Percentiles rank a stretch among this genome's conserved stretches.
Evolutionary conservation across 768 basidiomycete species (phyloP).

Genomic region (Lactarius pseudohatsudake): DNA sequence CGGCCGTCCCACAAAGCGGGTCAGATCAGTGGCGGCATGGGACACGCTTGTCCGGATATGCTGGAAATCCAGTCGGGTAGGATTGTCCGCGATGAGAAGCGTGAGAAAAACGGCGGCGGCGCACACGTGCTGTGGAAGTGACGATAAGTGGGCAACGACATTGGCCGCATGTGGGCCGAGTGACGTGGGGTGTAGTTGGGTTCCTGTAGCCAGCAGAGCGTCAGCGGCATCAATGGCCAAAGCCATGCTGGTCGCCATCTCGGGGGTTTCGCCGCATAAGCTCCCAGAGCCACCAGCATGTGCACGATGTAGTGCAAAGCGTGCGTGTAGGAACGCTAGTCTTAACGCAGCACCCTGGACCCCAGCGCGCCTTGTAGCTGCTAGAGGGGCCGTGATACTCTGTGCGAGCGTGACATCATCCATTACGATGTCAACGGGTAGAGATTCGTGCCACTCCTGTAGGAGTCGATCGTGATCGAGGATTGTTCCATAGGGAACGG

Average conservation of each 20-base stretch:
- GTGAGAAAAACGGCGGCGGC: constrained; percentile 89
- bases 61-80: constrained; percentile 75
- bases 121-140: constrained; percentile 83
- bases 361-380: constrained; percentile 61
- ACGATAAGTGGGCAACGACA: constrained; percentile 80
- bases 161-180: constrained; percentile 64
- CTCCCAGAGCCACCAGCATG: constrained; percentile 48
- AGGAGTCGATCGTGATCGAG: constrained; percentile 70
- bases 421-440: constrained; percentile 71
- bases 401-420: constrained; percentile 76
- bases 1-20: constrained; percentile 59
- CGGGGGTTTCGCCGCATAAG: constrained; percentile 24
- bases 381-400: constrained; percentile 62
- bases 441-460: constrained; percentile 72
- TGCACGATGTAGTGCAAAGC: constrained; percentile 81
- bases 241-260: constrained; percentile 51
- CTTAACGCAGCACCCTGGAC: constrained; percentile 82
- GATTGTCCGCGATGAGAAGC: constrained; percentile 81
- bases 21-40: constrained; percentile 64
- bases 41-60: constrained; percentile 75
- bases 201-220: constrained; percentile 74
- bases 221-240: constrained; percentile 76
- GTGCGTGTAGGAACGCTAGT: constrained; percentile 76
- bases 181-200: constrained; percentile 75
- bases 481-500: constrained; percentile 70